phyloP scores from a whole-genome alignment of 495 filamentous ascomycete species.

The Tirmania nivea region DNA sequence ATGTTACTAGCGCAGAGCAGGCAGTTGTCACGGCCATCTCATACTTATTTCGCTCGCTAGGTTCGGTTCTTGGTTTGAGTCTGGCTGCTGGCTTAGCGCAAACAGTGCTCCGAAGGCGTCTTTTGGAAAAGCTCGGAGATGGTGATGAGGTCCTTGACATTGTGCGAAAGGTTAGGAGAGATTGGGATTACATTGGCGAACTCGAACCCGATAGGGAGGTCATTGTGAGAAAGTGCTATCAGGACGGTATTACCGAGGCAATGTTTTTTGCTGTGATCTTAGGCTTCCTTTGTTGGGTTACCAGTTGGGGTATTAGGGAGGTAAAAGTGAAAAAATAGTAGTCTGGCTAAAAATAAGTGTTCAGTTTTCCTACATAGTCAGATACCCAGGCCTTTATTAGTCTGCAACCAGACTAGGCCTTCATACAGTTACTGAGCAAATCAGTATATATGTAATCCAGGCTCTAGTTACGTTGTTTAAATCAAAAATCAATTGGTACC shows the following conservation, averaged over 20 bases:
- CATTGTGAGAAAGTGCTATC: background rate
- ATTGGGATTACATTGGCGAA: background rate
- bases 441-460: too few species aligned
- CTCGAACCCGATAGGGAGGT: background rate
- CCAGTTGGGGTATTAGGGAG: background rate
- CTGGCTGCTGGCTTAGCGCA: conserved; percentile 53
- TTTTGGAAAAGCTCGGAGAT: conserved; percentile 34
- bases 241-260: background rate
- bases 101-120: conserved; percentile 37
- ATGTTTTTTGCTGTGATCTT: background rate
- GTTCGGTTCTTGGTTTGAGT: conserved; percentile 53
- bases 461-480: too few species aligned
- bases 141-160: conserved; percentile 30
- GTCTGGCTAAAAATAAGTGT: too few species aligned
- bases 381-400: too few species aligned
- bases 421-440: too few species aligned
- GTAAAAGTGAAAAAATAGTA: background rate
- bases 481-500: too few species aligned
- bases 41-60: conserved; percentile 69
- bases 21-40: conserved; percentile 66
- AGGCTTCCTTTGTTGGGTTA: background rate
- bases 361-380: too few species aligned
- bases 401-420: too few species aligned
- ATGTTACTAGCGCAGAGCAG: conserved; percentile 43
- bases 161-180: background rate